Conservation (phyloP, 768 basidiomycete species). For the Rhodotorula paludigena region DNA sequence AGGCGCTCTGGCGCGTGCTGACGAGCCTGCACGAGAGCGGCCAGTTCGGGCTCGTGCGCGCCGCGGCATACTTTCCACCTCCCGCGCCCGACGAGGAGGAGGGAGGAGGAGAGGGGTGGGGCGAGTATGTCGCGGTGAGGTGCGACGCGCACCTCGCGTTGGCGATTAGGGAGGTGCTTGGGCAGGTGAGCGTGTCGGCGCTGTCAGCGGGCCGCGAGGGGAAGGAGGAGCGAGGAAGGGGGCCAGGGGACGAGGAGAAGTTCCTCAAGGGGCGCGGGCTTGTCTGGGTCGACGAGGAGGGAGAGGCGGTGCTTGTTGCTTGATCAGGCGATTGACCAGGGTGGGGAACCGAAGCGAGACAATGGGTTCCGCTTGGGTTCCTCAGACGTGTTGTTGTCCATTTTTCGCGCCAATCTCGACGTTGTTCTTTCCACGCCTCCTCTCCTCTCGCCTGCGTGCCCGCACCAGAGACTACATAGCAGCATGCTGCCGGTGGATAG, state of each 20-base stretch:
- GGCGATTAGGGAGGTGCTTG: constrained; percentile 9
- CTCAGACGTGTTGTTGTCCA: background rate
- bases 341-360: no score
- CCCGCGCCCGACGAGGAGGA: background rate
- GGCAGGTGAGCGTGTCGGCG: background rate
- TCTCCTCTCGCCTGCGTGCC: no score
- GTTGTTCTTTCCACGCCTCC: no score
- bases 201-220: background rate
- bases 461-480: no score
- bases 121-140: background rate
- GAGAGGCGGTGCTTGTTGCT: constrained; percentile 2
- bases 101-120: background rate
- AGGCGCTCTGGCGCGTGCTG: constrained; percentile 5
- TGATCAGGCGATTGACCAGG: background rate
- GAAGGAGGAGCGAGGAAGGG: background rate
- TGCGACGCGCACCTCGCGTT: constrained; percentile 22
- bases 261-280: constrained; percentile 1
- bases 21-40: background rate
- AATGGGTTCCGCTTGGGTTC: no score
- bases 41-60: constrained; percentile 2
- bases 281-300: constrained; percentile 22
- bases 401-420: no score
- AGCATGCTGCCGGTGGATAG: no score
- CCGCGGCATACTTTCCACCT: background rate
- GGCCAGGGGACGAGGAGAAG: background rate